Base-by-base conservation (phyloP, 805 yeast species). In the Saturnispora quitensis region DNA sequence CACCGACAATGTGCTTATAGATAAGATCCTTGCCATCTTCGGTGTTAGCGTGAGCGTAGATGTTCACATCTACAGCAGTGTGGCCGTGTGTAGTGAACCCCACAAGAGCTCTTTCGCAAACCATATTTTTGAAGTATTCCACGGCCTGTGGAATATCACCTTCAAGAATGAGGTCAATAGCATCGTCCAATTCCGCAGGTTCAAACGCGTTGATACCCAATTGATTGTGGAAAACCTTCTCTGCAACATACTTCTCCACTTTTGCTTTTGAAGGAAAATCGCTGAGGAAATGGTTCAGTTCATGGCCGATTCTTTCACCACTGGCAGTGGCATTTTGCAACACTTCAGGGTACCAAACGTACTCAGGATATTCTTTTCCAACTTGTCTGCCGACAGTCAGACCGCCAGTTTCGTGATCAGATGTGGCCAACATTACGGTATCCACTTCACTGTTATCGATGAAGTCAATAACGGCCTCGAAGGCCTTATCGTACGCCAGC, bases 1-100 rank as follows among this genome's bases (percentile, higher is more conserved):
- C 86, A 6, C 97, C 97, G 31, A 75, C 76, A 50, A 89, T 71
- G 10, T 77, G 72, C 20, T 73, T 65, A 52, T 70, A 63, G 8
- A 77, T 58, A 57, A 72, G 60, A 2, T 56, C 44, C 61, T 68
- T 68, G 31, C 81, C 73, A 7, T 68, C 59, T 47, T 73, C 70
- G 25, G 75, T 78, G 59, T 84, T 84, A 33, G 89, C 76, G 64
- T 83, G 77, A 0, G 85, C 96, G 64, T 90, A 90, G 47, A 91
- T 86, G 62, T 91, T 90, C 36, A 90, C 96, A 67, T 90, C 98
- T 15, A 90, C 97, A 0, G 96, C 97, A 20, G 95, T 83, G 67
- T 90, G 98, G 31, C 97, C 98, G 62, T 89, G 95, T 0, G 97
- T 90, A 9, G 95, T 76, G 96, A 97, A 90, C n/a, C 97, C 97